Evolutionary conservation across 2,329 filamentous ascomycete species (phyloP), one percentile per base, ranked within the genome.

Genomic region (Cladosporium sp.): DNA sequence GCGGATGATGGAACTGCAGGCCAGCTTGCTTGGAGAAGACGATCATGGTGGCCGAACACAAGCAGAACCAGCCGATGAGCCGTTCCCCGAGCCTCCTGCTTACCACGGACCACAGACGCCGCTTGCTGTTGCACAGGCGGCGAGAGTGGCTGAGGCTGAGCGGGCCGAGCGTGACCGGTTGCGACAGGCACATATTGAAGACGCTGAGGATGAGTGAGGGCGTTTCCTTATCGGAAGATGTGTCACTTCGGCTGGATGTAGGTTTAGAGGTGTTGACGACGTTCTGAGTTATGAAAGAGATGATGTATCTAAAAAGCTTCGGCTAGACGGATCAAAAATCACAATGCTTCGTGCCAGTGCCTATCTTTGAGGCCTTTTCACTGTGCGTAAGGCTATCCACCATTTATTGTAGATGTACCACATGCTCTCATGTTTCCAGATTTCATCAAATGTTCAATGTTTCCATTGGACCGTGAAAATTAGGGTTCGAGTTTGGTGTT

Each of bases 1-100:
- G 51, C 51, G 68, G 19, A 63, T 70, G 58, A 61, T 67, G 62
- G 58, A 66, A 42, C 54, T 71, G 50, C 65, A 68, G 59, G 58
- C 66, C 49, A 63, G 61, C 42, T 64, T 70, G 12, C 63, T 67
- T 49, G 47, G 64, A 60, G 51, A 62, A 47, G 20, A 62, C 8
- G 38, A 52, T 11, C n/a, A 59, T 19, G 20, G 30, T 14, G 42
- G 34, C 19, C 0, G 36, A 19, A 38, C 11, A 8, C 15, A 12
- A 11, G 51, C 19, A 12, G 42, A 22, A 17, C 39, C n/a, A 36
- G 52, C 9, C 14, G 49, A 30, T 20, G 51, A 34, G 19, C 36
- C 19, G 40, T 40, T 40, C 39, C 36, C 52, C 3, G 39, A 47
- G 43, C 52, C 52, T 12, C 52, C 42, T 22, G n/a, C 49, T 22